These are phyloP conservation scores for Neonectria hederae DNA, from an alignment of 2,329 filamentous ascomycete genomes.

Conservation along the genomic window DNA sequence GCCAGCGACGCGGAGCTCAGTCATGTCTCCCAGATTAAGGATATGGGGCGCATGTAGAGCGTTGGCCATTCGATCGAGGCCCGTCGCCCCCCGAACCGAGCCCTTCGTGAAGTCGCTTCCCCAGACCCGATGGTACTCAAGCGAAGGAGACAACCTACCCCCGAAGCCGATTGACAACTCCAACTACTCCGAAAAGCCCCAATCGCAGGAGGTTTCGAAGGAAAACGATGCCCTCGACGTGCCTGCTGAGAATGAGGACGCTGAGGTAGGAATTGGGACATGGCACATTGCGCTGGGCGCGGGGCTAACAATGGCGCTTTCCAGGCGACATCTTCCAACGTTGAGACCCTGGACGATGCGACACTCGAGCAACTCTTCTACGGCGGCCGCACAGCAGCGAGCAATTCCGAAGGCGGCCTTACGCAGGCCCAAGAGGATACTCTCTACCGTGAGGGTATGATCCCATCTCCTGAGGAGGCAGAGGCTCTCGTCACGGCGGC, in stretches of 20 bases:
- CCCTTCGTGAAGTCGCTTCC: slow-evolving; percentile 36
- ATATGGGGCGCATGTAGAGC: slow-evolving; percentile 49
- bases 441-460: slow-evolving; percentile 54
- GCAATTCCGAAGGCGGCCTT: slow-evolving; percentile 46
- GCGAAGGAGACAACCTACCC: slow-evolving; percentile 44
- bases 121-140: slow-evolving; percentile 44
- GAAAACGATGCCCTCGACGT: slow-evolving; percentile 3
- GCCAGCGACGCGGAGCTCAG: slow-evolving; percentile 43
- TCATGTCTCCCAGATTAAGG: slow-evolving; percentile 48
- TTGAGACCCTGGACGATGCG: slow-evolving; percentile 47
- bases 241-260: slow-evolving; percentile 17
- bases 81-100: slow-evolving; percentile 37
- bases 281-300: slow-evolving; percentile 14
- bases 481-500: slow-evolving; percentile 43
- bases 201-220: slow-evolving; percentile 15
- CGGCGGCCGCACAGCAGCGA: slow-evolving; percentile 46
- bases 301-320: slow-evolving; percentile 28
- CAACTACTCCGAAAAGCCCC: slow-evolving; percentile 21
- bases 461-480: slow-evolving; percentile 48
- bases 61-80: slow-evolving; percentile 45
- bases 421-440: slow-evolving; percentile 56
- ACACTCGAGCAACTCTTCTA: slow-evolving; percentile 50
- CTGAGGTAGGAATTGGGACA: slow-evolving; percentile 38
- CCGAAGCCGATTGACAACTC: slow-evolving; percentile 36
- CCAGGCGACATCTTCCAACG: slow-evolving; percentile 28